A percentile compares a stretch with the other conserved stretches of the same genome.
Conservation (phyloP, 257 asterid genomes). For the Gynochthodes officinalis region DNA sequence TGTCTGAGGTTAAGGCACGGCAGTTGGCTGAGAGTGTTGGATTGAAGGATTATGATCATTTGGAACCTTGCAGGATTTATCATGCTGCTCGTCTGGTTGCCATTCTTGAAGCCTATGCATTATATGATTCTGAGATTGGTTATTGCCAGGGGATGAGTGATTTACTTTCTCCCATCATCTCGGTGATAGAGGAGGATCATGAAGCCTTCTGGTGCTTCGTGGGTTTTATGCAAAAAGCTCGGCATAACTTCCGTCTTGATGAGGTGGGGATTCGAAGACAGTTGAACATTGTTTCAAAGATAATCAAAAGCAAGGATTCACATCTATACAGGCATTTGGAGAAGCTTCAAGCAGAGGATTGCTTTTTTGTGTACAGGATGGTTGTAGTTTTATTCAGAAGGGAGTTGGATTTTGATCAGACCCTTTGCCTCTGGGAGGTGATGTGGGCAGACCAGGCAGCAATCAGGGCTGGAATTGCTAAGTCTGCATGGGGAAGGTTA, state of each 20-base stretch:
- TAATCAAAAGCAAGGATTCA: slow-evolving; percentile 73
- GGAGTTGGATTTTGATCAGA: slow-evolving; percentile 78
- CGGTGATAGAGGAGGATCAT: slow-evolving; percentile 73
- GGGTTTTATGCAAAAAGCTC: slow-evolving; percentile 88
- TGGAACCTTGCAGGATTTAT: slow-evolving; percentile 67
- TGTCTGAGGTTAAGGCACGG: slow-evolving; percentile 55
- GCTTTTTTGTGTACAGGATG: slow-evolving; percentile 92
- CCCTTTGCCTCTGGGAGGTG: slow-evolving; percentile 89
- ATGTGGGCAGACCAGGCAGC: slow-evolving; percentile 99
- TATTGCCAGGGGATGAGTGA: slow-evolving; percentile 98
- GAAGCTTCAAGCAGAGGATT: slow-evolving; percentile 88
- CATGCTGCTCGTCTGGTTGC: slow-evolving; percentile 88
- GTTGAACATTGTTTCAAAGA: slow-evolving; percentile 60
- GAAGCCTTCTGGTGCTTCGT: slow-evolving; percentile 89
- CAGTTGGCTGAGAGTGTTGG: slow-evolving; percentile 70
- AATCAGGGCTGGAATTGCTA: slow-evolving; percentile 65
- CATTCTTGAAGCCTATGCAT: slow-evolving; percentile 84
- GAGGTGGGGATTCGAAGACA: slow-evolving; percentile 86
- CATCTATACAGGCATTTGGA: slow-evolving; percentile 78
- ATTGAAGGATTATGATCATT: slow-evolving; percentile 66
- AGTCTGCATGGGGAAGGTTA: slow-evolving; percentile 64
- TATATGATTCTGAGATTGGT: slow-evolving; percentile 79
- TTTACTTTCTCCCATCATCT: slow-evolving; percentile 77
- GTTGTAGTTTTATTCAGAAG: slow-evolving; percentile 86
- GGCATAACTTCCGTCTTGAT: slow-evolving; percentile 89